Evolutionary conservation across 2,329 filamentous ascomycete genomes (phyloP), one percentile per base, ranked within the genome.

Genomic region (Biscogniauxia sp.): DNA sequence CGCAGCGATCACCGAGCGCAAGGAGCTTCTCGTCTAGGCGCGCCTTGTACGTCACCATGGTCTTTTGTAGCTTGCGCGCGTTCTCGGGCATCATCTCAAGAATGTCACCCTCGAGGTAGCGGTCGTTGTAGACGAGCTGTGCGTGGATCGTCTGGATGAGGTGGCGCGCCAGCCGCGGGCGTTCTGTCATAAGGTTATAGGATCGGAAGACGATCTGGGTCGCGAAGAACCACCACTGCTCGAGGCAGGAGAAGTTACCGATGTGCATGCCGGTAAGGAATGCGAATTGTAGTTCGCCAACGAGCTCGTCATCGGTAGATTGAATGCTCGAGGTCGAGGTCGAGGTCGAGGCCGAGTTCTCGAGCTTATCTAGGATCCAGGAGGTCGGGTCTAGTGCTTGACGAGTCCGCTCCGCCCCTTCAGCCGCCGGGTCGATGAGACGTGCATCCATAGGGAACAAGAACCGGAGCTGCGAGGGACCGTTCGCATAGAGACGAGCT

Each of bases 251-350:
- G 51, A 82, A 74, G 69, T 87, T 88, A 50, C 82, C 81, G 1
- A 88, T 79, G 58, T 84, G 78, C 69, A 82, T 79, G 45, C 85
- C 85, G 0, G 81, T 81, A 4, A 88, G 67, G 66, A 83, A 88
- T 51, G 80, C 79, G 69, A 88, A 83, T 65, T 88, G 86, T 1
- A 88, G 71, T 68, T 89, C 86, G 53, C 84, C 86, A 5, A 85
- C 70, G 25, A 88, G 72, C 57, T 84, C 80, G 1, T 75, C 73
- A 32, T 77, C 76, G 0, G 59, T 20, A 15, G 17, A n/a, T 20
- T 37, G 37, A 23, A 26, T 61, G 9, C 75, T 23, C 1, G 56
- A 52, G 20, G 5, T 66, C 56, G 28, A 65, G 64, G 17, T 61
- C 55, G 23, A 49, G 5, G 32, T 49, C 5, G 20, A 15, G 2